Evolutionary conservation across 805 yeast species (phyloP), one percentile per base, ranked within the genome.

Genomic region (Wickerhamomyces ciferrii): DNA sequence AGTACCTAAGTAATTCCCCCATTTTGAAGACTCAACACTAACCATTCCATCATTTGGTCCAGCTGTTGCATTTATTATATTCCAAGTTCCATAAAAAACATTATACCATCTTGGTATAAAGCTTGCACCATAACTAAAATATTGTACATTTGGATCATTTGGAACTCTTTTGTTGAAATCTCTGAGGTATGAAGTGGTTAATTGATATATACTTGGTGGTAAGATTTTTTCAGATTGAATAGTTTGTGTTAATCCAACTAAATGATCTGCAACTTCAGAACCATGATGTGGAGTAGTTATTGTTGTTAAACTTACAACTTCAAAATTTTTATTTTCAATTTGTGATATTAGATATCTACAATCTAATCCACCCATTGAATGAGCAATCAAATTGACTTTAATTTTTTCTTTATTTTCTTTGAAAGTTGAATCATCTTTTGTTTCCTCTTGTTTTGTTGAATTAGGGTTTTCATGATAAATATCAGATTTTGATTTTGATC

Each of bases 361-460:
- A 59, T 91, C 97, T 27, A 90, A 67, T 0, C 97, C 97, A 5
- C 97, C 97, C 97, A 90, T 89, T 0, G 96, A 88, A 60, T 90
- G 97, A 6, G 94, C 94, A 23, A 90, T 72, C 39, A 90, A 61
- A 58, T 91, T 91, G 15, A 90, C 72, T 48, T 79, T 81, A 19
- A 80, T 52, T 13, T 67, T 68, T 23, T 63, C 61, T 15, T 56
- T 53, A 11, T 52, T 50, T 23, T 53, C 47, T 19, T 53, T 43
- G 14, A 58, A 54, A 1, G 49, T 27, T 14, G 50, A 36, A 2
- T 44, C 13, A 18, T 38, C 44, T 50, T 53, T 38, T 8, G 35
- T 32, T 4, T 48, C 34, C 2, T 48, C 43, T 14, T 20, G 4
- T 5, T 11, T 7, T 20, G 39, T 4, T 4, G 39, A 19, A 9